Percentiles rank a stretch among this genome's conserved stretches.
Conservation (phyloP, 441 rosid species). For the Croton setiger region DNA sequence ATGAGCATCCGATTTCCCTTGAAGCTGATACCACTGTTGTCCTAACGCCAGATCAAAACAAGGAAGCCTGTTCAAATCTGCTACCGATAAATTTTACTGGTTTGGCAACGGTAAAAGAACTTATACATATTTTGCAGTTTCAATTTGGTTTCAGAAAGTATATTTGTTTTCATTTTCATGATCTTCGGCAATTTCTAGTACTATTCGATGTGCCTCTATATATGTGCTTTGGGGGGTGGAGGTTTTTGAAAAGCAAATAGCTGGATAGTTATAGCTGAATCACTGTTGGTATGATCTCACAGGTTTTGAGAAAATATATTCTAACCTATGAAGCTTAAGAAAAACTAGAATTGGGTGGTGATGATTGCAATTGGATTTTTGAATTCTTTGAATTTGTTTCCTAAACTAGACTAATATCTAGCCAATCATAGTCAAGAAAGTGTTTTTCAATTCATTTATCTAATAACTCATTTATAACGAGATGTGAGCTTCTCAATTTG, state of each 20-base stretch:
- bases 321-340: too few species aligned
- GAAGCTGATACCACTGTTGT: constrained; percentile 40
- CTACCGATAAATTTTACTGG: constrained; percentile 58
- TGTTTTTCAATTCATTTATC: too few species aligned
- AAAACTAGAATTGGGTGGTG: background rate
- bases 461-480: too few species aligned
- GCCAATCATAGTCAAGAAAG: too few species aligned
- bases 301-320: too few species aligned
- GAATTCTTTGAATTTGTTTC: too few species aligned
- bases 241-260: background rate
- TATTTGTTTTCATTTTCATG: background rate
- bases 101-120: constrained; percentile 37
- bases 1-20: constrained; percentile 54
- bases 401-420: too few species aligned
- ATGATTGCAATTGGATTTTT: background rate
- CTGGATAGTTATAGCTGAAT: background rate
- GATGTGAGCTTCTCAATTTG: too few species aligned
- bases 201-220: background rate
- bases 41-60: constrained; percentile 55
- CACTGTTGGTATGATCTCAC: background rate
- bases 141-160: background rate
- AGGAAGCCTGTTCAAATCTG: constrained; percentile 48
- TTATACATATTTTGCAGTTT: background rate
- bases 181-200: background rate
- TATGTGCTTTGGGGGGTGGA: background rate